Percentiles rank a stretch among this genome's conserved stretches.
These are phyloP conservation scores for Suhomyces atakaporum DNA, from an alignment of 1,139 yeast genomes.

Conservation along the genomic window DNA sequence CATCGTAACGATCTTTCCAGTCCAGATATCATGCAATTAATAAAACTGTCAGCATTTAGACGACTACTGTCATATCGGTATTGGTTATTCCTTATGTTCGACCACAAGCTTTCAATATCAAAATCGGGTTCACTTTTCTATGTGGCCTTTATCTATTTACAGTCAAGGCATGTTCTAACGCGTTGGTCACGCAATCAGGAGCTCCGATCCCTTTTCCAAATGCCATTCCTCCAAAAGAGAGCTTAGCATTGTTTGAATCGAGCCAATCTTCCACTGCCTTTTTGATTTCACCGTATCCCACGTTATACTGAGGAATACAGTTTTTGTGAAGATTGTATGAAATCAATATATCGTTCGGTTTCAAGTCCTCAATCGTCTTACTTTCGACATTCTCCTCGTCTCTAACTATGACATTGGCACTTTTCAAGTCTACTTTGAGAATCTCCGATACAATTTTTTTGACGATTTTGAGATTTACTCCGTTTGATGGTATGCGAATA, in stretches of 20 bases:
- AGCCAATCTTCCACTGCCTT: slow-evolving; percentile 33
- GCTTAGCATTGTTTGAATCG: slow-evolving; percentile 36
- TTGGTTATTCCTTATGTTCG: too few relatives aligned
- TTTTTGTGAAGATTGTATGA: slow-evolving; percentile 41
- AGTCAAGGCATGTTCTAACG: slow-evolving; percentile 55
- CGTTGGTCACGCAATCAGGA: slow-evolving; percentile 77
- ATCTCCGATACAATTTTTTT: slow-evolving; percentile 51
- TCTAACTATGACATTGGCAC: slow-evolving; percentile 26
- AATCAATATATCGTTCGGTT: slow-evolving; percentile 33
- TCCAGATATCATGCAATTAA: too few relatives aligned
- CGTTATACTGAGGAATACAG: slow-evolving; percentile 81
- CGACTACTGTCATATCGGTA: too few relatives aligned
- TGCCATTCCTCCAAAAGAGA: slow-evolving; percentile 79
- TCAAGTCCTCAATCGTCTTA: slow-evolving; percentile 21
- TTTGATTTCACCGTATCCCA: slow-evolving; percentile 63
- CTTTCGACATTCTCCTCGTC: slow-evolving; percentile 30
- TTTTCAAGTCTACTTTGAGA: slow-evolving; percentile 46
- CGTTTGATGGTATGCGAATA: slow-evolving; percentile 45
- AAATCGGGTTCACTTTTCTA: too few relatives aligned
- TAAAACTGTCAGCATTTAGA: too few relatives aligned
- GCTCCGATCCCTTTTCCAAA: slow-evolving; percentile 86
- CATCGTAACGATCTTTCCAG: too few relatives aligned
- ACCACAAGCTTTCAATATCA: too few relatives aligned
- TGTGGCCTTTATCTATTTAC: too few relatives aligned
- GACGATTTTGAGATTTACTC: slow-evolving; percentile 46